A percentile compares a stretch with the other conserved stretches of the same genome.
These are phyloP conservation scores for Talaromyces pinophilus DNA, from an alignment of 2,329 filamentous ascomycete genomes.

Conservation along the genomic window DNA sequence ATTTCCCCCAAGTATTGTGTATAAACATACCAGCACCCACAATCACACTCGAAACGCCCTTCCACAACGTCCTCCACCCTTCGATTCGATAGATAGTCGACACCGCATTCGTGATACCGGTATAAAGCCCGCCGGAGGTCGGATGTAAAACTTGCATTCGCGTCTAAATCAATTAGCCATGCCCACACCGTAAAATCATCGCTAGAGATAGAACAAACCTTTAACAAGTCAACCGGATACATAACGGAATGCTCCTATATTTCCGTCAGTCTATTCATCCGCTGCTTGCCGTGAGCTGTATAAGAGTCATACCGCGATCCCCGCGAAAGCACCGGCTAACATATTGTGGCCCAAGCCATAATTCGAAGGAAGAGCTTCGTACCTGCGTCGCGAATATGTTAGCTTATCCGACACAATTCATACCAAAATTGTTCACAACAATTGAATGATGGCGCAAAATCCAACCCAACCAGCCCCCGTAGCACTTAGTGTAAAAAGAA, in stretches of 20 bases:
- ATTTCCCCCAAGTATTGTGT: background rate
- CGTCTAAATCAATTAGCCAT: conserved; percentile 62
- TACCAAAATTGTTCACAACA: background rate
- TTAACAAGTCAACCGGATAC: conserved; percentile 97
- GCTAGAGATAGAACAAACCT: conserved; percentile 60
- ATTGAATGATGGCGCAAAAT: conserved; percentile 1
- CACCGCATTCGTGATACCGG: conserved; percentile 86
- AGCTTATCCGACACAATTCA: background rate
- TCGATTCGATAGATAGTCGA: conserved; percentile 89
- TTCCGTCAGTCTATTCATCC: background rate
- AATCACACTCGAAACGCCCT: conserved; percentile 93
- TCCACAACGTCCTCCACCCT: conserved; percentile 89
- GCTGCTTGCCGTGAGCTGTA: background rate
- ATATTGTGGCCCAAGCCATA: conserved; percentile 95
- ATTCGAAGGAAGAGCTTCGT: conserved; percentile 91
- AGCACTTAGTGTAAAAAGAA: background rate
- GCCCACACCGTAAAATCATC: too few relatives aligned
- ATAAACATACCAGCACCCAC: conserved; percentile 79
- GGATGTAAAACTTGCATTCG: conserved; percentile 97
- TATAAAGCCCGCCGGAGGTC: conserved; percentile 76
- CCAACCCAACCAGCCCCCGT: background rate
- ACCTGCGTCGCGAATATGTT: conserved; percentile 53
- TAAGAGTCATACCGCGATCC: conserved; percentile 73
- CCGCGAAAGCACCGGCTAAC: conserved; percentile 92
- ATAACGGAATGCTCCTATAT: conserved; percentile 93